These are phyloP conservation scores for Kwoniella bestiolae DNA, from an alignment of 768 basidiomycete genomes.

Conservation along the genomic window DNA sequence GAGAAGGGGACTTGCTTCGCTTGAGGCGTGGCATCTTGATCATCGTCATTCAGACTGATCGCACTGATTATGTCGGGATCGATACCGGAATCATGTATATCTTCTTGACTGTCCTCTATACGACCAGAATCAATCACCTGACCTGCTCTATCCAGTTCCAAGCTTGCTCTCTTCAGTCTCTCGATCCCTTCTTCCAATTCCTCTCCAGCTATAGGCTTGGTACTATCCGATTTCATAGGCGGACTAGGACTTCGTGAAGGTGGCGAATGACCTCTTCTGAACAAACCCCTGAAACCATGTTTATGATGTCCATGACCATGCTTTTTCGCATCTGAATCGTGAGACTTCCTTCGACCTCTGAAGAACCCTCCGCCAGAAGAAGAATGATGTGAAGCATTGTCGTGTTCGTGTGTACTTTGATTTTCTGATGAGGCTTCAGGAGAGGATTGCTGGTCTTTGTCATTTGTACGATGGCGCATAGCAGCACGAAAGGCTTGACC, in stretches of 20 bases:
- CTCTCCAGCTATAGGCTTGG: slow-evolving; percentile 32
- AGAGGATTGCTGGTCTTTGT: slow-evolving; percentile 15
- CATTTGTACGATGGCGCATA: slow-evolving; percentile 30
- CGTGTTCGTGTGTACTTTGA: not conserved
- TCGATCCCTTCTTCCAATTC: slow-evolving; percentile 51
- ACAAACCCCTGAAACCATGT: slow-evolving; percentile 36
- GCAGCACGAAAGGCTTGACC: slow-evolving; percentile 51
- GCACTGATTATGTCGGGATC: slow-evolving; percentile 11
- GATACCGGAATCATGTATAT: not conserved
- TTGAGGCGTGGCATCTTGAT: slow-evolving; percentile 1
- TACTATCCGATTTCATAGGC: slow-evolving; percentile 27
- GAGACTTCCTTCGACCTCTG: slow-evolving; percentile 30
- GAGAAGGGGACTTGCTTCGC: slow-evolving; percentile 28
- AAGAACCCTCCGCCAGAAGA: slow-evolving; percentile 26
- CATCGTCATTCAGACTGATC: slow-evolving; percentile 11
- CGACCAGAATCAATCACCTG: not conserved
- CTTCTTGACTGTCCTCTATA: not conserved
- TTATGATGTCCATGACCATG: slow-evolving; percentile 22
- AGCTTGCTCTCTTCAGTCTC: slow-evolving; percentile 39
- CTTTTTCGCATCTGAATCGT: slow-evolving; percentile 1
- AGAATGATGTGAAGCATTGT: slow-evolving; percentile 9
- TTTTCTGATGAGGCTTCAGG: slow-evolving; percentile 10
- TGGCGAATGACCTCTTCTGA: slow-evolving; percentile 46
- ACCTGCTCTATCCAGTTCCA: slow-evolving; percentile 39
- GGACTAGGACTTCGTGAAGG: slow-evolving; percentile 50